Conservation (phyloP, 805 yeast genomes). For the Diddensiella caesifluorescens region DNA sequence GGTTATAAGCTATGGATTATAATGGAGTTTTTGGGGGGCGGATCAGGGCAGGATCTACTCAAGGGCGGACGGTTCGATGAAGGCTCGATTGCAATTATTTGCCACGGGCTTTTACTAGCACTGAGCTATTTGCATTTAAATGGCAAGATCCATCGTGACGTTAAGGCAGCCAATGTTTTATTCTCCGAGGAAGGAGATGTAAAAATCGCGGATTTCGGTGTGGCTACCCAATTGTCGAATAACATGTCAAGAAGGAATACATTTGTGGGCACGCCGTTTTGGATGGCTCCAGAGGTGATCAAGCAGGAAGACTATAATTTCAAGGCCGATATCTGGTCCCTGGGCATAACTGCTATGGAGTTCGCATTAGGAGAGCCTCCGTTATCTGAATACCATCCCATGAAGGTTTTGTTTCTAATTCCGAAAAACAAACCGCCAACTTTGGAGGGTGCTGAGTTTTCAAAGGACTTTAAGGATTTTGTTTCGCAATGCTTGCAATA, state of each 20-base stretch:
- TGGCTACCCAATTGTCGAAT: constrained; percentile 72
- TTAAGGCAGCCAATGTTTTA: constrained; percentile 87
- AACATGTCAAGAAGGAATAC: constrained; percentile 46
- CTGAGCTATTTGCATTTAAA: constrained; percentile 59
- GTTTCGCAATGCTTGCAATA: constrained; percentile 63
- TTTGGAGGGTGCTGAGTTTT: constrained; percentile 32
- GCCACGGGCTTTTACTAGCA: constrained; percentile 54
- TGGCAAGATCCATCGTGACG: constrained; percentile 83
- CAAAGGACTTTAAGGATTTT: constrained; percentile 61
- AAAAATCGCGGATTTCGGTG: constrained; percentile 94
- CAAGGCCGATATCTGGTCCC: constrained; percentile 74
- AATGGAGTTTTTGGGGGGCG: constrained; percentile 79
- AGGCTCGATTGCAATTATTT: constrained; percentile 47
- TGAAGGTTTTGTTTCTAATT: constrained; percentile 49
- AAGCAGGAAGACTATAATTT: constrained; percentile 73
- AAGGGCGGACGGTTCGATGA: constrained; percentile 47
- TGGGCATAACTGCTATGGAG: constrained; percentile 75
- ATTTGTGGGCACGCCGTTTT: constrained; percentile 54
- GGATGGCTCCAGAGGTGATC: constrained; percentile 99
- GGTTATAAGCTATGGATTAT: constrained; percentile 71
- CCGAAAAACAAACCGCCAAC: constrained; percentile 47
- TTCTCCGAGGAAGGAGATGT: constrained; percentile 66
- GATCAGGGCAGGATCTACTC: constrained; percentile 62
- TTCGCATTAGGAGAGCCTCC: constrained; percentile 72
- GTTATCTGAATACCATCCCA: constrained; percentile 47